A percentile compares a stretch with the other conserved stretches of the same genome.
Conservation (phyloP, 2,329 filamentous ascomycete genomes). For the Coniella lustricola region DNA sequence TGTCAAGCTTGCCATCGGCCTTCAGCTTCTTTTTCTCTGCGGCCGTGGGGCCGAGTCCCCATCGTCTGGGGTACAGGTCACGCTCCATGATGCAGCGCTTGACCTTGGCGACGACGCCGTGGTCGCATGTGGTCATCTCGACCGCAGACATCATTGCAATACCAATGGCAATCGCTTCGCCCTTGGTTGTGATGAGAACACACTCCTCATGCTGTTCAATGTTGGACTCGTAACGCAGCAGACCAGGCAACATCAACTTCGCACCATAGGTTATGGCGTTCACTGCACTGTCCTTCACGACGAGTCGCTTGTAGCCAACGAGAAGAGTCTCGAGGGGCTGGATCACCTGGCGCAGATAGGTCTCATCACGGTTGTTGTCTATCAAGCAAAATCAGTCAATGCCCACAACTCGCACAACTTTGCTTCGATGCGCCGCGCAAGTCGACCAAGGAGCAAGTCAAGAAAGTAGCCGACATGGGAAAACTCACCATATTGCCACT, state of each 20-base stretch:
- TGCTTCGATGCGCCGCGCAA: neutral
- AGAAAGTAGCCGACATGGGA: too few species aligned
- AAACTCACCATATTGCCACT: conserved; percentile 63
- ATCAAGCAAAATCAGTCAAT: conserved; percentile 1
- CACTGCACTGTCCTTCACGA: conserved; percentile 94
- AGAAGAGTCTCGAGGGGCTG: conserved; percentile 87
- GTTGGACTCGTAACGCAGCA: conserved; percentile 81
- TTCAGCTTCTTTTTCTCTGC: conserved; percentile 99
- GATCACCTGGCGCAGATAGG: conserved; percentile 85
- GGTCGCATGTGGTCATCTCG: conserved; percentile 93
- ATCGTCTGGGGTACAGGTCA: conserved; percentile 91
- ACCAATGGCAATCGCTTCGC: conserved; percentile 92
- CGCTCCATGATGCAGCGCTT: conserved; percentile 99
- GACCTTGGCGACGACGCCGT: conserved; percentile 96
- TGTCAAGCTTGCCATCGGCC: conserved; percentile 95
- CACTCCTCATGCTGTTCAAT: conserved; percentile 96
- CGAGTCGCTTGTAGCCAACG: conserved; percentile 89
- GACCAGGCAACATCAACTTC: conserved; percentile 96
- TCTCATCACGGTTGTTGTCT: conserved; percentile 93
- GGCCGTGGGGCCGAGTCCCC: conserved; percentile 90
- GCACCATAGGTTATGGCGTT: conserved; percentile 98
- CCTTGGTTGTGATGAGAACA: conserved; percentile 98
- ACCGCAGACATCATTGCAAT: conserved; percentile 98
- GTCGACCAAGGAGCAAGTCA: neutral
- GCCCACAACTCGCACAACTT: neutral